Evolutionary conservation across 2,329 filamentous ascomycete species (phyloP), one percentile per base, ranked within the genome.

Genomic region (Hymenoscyphus occultus): DNA sequence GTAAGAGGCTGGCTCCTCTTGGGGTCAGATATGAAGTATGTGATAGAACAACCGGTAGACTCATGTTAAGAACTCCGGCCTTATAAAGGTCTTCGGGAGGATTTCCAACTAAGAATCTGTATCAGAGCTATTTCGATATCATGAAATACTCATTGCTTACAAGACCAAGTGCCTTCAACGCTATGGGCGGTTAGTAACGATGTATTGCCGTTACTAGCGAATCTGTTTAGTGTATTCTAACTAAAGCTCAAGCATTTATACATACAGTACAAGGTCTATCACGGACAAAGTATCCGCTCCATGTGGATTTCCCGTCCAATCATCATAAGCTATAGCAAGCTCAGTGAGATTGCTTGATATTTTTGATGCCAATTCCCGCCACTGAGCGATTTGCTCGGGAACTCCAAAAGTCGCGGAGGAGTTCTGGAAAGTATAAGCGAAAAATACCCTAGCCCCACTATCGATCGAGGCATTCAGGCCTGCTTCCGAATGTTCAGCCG

Each of bases 1-100:
- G 70, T 19, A 82, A 72, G 0, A 76, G 64, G 13, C 72, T 70
- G 3, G 75, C 76, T 51, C 80, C 78, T 7, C 76, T 71, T 5
- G 71, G 67, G 6, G 68, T 69, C 31, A 77, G 72, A 6, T 68
- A 66, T 22, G 19, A 16, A 16, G 39, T 39, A 40, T 60, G 59
- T 3, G 59, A 45, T 10, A 60, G 4, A 16, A 60, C 28, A 13
- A 51, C 7, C 2, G 59, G 39, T 14, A n/a, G 40, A 13, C 39
- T 60, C 3, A 28, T 45, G 40, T 60, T 60, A 10, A 60, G 59
- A n/a, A 51, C 14, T 5, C 14, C 22, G 16, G 31, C 13, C 7
- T 71, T 77, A n/a, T 45, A 5, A n/a, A 60, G 39, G 5, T 31
- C 42, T 5, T 39, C 35, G n/a, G 59, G 59, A 1, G 76, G 76